Percentiles rank a stretch among this genome's conserved stretches.
Evolutionary conservation across 768 basidiomycete genomes (phyloP).

Genomic region (Tulasnella sp.): DNA sequence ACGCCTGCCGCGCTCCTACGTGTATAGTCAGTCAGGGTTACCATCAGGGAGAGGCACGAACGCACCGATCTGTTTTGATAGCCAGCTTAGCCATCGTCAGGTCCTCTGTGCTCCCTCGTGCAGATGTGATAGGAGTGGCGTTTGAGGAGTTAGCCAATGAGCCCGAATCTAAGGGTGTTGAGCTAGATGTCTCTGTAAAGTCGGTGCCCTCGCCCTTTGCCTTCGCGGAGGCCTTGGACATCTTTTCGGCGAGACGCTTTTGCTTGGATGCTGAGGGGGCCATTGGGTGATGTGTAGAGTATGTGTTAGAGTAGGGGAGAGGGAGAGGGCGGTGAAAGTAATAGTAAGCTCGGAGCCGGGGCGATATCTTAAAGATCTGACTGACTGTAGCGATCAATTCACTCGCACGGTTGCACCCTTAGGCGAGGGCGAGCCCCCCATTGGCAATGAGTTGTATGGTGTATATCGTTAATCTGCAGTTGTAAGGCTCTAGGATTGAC

Average conservation of each 20-base stretch:
- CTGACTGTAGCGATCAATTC: no score
- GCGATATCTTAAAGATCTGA: no score
- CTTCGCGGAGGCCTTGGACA: constrained; percentile 64
- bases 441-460: no score
- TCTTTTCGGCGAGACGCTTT: constrained; percentile 92
- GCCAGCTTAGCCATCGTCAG: constrained; percentile 82
- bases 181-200: constrained; percentile 31
- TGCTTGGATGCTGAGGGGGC: constrained; percentile 34
- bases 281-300: background rate
- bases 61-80: constrained; percentile 80
- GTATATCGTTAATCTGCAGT: no score
- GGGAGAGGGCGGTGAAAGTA: no score
- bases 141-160: constrained; percentile 43
- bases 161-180: constrained; percentile 53
- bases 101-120: constrained; percentile 71
- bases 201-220: constrained; percentile 33
- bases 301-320: no score
- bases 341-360: no score
- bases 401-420: no score
- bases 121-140: constrained; percentile 72
- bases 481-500: no score
- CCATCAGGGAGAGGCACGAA: constrained; percentile 18
- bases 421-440: no score
- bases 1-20: constrained; percentile 82
- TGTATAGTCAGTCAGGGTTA: background rate